Percentiles rank a stretch among this genome's conserved stretches.
Evolutionary conservation across 164 flowering plant species (phyloP).

Genomic region (Macadamia tetraphylla): DNA sequence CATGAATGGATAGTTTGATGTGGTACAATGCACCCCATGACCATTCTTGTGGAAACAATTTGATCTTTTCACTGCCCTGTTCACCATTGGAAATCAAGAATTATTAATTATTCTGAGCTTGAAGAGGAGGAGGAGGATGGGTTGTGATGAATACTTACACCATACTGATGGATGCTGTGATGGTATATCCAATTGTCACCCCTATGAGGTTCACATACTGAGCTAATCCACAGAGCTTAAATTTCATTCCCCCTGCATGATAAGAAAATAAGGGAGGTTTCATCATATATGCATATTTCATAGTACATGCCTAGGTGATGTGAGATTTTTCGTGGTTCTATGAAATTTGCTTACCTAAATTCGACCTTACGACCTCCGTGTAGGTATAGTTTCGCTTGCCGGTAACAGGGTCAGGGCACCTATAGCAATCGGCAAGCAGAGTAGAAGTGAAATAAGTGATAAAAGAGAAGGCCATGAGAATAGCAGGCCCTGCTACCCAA

Average conservation of each 20-base stretch:
- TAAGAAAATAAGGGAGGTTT: too few species aligned
- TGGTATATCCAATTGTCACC: conserved; percentile 83
- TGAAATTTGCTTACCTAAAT: conserved; percentile 46
- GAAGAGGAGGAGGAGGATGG: too few species aligned
- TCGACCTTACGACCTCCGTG: conserved; percentile 75
- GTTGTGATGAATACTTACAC: conserved; percentile 52
- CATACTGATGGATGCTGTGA: conserved; percentile 95
- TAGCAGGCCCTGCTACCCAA: conserved; percentile 74
- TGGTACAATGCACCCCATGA: too few species aligned
- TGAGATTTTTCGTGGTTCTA: background rate
- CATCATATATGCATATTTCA: too few species aligned
- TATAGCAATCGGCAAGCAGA: conserved; percentile 75
- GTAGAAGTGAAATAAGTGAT: conserved; percentile 84
- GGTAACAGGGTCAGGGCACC: conserved; percentile 74
- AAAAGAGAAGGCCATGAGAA: conserved; percentile 64
- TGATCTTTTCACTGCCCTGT: too few species aligned
- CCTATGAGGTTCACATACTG: conserved; percentile 79
- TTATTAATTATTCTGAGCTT: too few species aligned
- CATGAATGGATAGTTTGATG: too few species aligned
- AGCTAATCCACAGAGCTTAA: conserved; percentile 80
- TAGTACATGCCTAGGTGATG: too few species aligned
- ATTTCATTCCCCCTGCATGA: conserved; percentile 57
- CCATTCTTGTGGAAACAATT: too few species aligned
- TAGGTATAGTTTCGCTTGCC: conserved; percentile 88
- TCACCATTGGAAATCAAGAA: too few species aligned